phyloP scores from a whole-genome alignment of 257 asterid species.

The Forsythia viridissima region DNA sequence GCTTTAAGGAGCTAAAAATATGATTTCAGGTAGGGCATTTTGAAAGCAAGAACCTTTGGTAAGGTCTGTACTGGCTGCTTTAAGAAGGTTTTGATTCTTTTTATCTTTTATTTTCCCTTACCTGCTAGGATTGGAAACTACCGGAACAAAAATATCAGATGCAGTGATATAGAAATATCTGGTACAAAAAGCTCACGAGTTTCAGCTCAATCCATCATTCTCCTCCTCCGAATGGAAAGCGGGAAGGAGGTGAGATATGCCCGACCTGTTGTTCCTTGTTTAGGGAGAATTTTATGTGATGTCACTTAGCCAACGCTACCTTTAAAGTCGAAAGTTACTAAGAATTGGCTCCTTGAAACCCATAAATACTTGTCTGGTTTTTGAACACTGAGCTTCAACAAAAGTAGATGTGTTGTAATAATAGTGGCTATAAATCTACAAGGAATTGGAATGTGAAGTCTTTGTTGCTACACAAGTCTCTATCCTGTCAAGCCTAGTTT shows the following conservation, averaged over 20 bases:
- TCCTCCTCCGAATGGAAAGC: not conserved
- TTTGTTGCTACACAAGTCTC: not conserved
- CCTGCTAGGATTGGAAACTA: not conserved
- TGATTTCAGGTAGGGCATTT: constrained; percentile 20
- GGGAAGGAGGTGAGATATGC: not conserved
- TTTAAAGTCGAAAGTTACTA: constrained; percentile 26
- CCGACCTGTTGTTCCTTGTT: constrained; percentile 9
- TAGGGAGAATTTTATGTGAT: constrained; percentile 28
- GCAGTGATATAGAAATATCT: not conserved
- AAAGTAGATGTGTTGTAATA: constrained; percentile 20
- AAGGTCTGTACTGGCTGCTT: constrained; percentile 23
- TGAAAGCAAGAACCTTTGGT: constrained; percentile 27
- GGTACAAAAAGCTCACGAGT: not conserved
- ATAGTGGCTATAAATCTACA: not conserved
- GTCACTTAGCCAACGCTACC: constrained; percentile 12
- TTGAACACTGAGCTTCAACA: constrained; percentile 11
- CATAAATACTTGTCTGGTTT: constrained; percentile 19
- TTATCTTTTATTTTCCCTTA: not conserved
- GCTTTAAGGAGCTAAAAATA: constrained; percentile 43
- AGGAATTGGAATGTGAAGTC: not conserved
- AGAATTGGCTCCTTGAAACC: constrained; percentile 24
- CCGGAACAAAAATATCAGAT: not conserved
- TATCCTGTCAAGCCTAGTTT: not conserved
- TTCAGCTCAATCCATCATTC: not conserved
- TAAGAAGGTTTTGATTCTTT: constrained; percentile 31